phyloP scores from a whole-genome alignment of 805 yeast species.

The Cyberlindnera euphorbiae region DNA sequence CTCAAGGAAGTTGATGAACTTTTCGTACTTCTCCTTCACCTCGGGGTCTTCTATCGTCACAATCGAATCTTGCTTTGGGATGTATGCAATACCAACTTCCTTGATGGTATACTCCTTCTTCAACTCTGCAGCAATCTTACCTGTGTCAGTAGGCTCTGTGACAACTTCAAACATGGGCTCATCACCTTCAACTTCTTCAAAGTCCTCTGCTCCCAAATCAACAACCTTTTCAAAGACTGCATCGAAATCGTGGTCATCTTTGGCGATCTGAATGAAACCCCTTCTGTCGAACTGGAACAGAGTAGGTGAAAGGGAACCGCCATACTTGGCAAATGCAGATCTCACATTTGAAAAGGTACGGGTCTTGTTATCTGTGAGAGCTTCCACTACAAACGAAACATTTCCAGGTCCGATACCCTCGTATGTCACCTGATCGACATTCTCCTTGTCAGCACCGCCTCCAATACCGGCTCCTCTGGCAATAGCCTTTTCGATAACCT shows the following conservation, averaged over 20 bases:
- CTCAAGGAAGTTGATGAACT: slow-evolving; percentile 58
- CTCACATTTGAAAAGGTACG: slow-evolving; percentile 75
- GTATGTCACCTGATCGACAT: slow-evolving; percentile 56
- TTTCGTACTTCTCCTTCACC: slow-evolving; percentile 44
- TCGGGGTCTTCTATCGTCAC: slow-evolving; percentile 53
- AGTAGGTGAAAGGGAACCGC: slow-evolving; percentile 72
- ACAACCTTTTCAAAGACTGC: slow-evolving; percentile 67
- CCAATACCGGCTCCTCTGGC: slow-evolving; percentile 76
- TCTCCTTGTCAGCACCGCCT: slow-evolving; percentile 38
- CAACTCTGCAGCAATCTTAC: slow-evolving; percentile 53
- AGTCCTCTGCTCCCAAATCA: slow-evolving; percentile 74
- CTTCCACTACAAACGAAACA: slow-evolving; percentile 78
- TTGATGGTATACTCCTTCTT: slow-evolving; percentile 51
- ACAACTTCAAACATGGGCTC: slow-evolving; percentile 40
- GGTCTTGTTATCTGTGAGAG: slow-evolving; percentile 83
- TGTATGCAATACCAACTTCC: slow-evolving; percentile 67
- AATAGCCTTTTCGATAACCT: slow-evolving; percentile 82
- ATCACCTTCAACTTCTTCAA: slow-evolving; percentile 41
- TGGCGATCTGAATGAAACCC: slow-evolving; percentile 63
- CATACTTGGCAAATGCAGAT: slow-evolving; percentile 65
- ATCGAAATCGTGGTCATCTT: slow-evolving; percentile 44
- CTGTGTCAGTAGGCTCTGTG: slow-evolving; percentile 62
- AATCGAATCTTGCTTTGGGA: slow-evolving; percentile 56
- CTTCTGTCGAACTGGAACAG: slow-evolving; percentile 69
- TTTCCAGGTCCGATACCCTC: slow-evolving; percentile 96